Conservation (phyloP, 1,284 basidiomycete genomes). For the Puccinia brachypodii region DNA sequence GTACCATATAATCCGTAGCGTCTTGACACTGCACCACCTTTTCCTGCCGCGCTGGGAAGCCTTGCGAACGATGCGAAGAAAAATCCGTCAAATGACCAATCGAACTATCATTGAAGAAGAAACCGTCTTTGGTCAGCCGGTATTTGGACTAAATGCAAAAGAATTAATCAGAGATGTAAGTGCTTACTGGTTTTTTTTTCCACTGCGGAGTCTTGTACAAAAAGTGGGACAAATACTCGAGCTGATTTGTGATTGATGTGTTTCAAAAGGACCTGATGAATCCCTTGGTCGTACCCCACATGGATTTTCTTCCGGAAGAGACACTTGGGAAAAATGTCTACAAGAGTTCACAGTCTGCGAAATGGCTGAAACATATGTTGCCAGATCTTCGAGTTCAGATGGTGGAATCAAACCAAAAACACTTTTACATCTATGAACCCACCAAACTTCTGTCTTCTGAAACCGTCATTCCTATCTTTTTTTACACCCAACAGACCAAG, state of each 20-base stretch:
- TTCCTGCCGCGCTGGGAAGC: background rate
- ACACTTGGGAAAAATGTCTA: background rate
- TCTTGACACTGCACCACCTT: background rate
- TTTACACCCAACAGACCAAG: background rate
- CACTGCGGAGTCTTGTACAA: background rate
- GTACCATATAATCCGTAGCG: background rate
- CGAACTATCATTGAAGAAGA: background rate
- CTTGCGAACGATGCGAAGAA: background rate
- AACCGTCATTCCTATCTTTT: background rate
- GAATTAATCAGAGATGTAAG: slow-evolving; percentile 3
- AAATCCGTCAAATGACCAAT: background rate
- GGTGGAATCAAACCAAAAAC: background rate
- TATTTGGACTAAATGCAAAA: background rate
- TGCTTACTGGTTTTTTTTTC: background rate
- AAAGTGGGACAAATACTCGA: background rate
- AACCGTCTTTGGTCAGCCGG: background rate
- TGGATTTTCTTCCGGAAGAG: background rate
- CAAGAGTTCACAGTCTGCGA: background rate
- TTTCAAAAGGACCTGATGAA: background rate
- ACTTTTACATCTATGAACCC: background rate
- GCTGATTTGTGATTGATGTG: background rate
- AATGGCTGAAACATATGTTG: background rate
- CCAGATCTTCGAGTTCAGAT: background rate
- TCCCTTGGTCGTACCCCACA: background rate
- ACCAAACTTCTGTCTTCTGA: background rate